Conservation (phyloP, 83 land plant genomes). For the Picea abies region DNA sequence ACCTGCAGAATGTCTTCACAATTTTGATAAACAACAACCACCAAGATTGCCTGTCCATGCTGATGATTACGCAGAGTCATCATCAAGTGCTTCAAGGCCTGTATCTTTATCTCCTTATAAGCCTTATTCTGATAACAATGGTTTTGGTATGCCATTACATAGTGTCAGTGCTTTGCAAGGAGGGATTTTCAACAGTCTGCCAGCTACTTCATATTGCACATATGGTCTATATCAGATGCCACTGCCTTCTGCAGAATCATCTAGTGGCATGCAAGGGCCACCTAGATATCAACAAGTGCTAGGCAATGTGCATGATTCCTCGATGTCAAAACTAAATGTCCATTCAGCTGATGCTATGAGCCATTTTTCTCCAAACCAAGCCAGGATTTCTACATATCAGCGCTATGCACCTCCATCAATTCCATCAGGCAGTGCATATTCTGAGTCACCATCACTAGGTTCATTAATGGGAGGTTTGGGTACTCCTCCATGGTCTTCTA, state of each 20-base stretch:
- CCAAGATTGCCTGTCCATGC: neutral
- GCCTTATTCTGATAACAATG: neutral
- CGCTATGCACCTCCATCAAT: slow-evolving; percentile 1
- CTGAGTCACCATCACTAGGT: neutral
- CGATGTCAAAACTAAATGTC: neutral
- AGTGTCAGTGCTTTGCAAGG: neutral
- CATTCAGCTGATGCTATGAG: slow-evolving; percentile 9
- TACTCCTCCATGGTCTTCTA: neutral
- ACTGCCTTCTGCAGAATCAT: neutral
- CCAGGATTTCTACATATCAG: slow-evolving; percentile 1
- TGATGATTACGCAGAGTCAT: neutral
- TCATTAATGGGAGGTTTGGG: neutral
- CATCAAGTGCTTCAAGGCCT: neutral
- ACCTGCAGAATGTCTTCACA: slow-evolving; percentile 28
- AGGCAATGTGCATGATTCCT: neutral
- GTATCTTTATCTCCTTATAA: neutral
- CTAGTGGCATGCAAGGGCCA: neutral
- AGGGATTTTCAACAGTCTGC: neutral
- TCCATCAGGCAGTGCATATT: neutral
- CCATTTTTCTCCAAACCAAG: neutral
- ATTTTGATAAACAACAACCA: neutral
- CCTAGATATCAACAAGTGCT: neutral
- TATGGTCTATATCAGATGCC: slow-evolving; percentile 10
- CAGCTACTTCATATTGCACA: neutral
- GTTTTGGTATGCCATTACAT: neutral